Conservation (phyloP, 805 yeast species). For the Candida andamanensis region DNA sequence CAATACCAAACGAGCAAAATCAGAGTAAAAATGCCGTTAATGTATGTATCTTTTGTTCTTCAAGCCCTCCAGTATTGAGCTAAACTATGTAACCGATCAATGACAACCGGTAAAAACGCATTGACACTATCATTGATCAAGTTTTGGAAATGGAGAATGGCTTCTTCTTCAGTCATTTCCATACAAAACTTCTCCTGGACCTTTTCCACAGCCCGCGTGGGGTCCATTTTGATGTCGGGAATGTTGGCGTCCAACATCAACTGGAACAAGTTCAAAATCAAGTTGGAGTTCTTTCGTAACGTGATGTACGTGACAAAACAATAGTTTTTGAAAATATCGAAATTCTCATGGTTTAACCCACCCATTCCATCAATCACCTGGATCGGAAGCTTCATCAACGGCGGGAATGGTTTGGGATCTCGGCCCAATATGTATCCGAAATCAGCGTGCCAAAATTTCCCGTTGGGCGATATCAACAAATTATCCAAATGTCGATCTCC, state of each 20-base stretch:
- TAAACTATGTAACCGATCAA: constrained; percentile 88
- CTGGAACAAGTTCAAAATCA: constrained; percentile 86
- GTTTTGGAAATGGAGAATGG: constrained; percentile 89
- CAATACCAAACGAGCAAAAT: no score
- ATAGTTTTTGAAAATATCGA: constrained; percentile 80
- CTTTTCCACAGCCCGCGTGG: constrained; percentile 79
- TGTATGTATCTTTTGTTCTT: constrained; percentile 1
- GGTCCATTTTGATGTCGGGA: constrained; percentile 83
- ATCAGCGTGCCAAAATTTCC: constrained; percentile 95
- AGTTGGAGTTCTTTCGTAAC: constrained; percentile 79
- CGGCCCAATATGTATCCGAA: constrained; percentile 95
- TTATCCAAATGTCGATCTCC: constrained; percentile 97
- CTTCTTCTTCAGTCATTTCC: constrained; percentile 93
- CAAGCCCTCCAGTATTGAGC: constrained; percentile 98
- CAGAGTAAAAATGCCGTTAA: no score
- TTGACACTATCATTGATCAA: constrained; percentile 91
- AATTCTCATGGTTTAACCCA: constrained; percentile 80
- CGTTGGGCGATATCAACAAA: constrained; percentile 68
- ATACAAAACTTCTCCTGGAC: constrained; percentile 92
- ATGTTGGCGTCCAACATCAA: constrained; percentile 91
- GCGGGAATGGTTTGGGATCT: constrained; percentile 98
- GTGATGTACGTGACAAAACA: constrained; percentile 94
- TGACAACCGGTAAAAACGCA: constrained; percentile 90
- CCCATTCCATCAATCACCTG: constrained; percentile 98
- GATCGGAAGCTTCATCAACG: constrained; percentile 94